phyloP scores from a whole-genome alignment of 148 eudicot species.

The Rhododendron simsii region DNA sequence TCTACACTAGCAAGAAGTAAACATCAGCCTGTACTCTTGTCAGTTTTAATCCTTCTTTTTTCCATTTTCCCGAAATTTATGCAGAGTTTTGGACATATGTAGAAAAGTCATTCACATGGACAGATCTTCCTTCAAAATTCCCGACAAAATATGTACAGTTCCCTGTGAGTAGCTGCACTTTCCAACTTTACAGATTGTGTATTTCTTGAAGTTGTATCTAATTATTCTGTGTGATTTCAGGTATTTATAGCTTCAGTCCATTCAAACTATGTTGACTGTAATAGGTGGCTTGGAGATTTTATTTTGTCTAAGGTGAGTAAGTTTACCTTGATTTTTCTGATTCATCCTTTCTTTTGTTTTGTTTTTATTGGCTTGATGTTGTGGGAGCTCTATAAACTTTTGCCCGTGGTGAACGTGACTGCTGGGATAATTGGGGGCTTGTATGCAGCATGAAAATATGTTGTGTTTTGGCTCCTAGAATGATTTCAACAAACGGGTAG shows the following conservation, averaged over 20 bases:
- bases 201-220: background rate
- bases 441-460: background rate
- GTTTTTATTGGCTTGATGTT: background rate
- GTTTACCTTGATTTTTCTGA: background rate
- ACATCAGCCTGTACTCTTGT: background rate
- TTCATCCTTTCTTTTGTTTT: background rate
- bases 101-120: slow-evolving; percentile 94
- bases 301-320: slow-evolving; percentile 79
- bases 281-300: slow-evolving; percentile 97
- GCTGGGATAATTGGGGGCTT: background rate
- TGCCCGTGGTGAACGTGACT: background rate
- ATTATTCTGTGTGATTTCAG: slow-evolving; percentile 30
- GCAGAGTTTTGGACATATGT: slow-evolving; percentile 97
- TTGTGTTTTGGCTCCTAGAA: background rate
- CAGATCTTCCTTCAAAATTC: slow-evolving; percentile 91
- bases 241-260: slow-evolving; percentile 80
- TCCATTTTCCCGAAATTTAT: slow-evolving; percentile 11
- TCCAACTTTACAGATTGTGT: background rate
- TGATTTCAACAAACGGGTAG: background rate
- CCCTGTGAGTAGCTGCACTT: slow-evolving; percentile 53
- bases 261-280: slow-evolving; percentile 96
- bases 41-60: background rate
- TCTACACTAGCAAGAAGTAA: background rate
- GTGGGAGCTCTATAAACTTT: background rate
- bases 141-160: slow-evolving; percentile 98